These are phyloP conservation scores for Pleurotus sapidus DNA, from an alignment of 768 basidiomycete species.

Conservation along the genomic window DNA sequence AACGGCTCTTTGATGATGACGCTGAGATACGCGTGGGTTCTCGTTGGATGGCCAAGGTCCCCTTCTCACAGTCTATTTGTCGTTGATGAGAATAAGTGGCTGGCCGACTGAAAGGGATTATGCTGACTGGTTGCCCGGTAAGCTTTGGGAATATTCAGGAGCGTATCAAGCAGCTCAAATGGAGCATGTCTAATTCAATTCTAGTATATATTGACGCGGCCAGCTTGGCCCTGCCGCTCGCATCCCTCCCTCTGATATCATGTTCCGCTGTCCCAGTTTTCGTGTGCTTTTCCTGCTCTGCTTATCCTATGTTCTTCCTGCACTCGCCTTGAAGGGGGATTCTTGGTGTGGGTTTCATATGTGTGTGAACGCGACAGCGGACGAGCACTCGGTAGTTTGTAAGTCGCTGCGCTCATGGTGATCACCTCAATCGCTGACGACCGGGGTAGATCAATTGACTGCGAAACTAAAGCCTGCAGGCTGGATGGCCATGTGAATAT, in stretches of 20 bases:
- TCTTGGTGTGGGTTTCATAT: slow-evolving; percentile 39
- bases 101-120: not conserved
- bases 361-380: slow-evolving; percentile 47
- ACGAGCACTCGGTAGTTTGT: slow-evolving; percentile 43
- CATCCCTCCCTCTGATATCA: not conserved
- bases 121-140: not conserved
- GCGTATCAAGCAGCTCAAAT: slow-evolving; percentile 2
- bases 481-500: slow-evolving; percentile 51
- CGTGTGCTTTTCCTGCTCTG: not conserved
- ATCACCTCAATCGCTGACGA: not conserved
- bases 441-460: slow-evolving; percentile 41
- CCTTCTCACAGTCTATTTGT: slow-evolving; percentile 3
- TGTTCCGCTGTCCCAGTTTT: slow-evolving; percentile 1
- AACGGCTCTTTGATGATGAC: not conserved
- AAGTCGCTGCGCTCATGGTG: slow-evolving; percentile 4
- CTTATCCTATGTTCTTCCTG: slow-evolving; percentile 13
- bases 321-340: slow-evolving; percentile 36
- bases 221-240: not conserved
- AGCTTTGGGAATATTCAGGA: not conserved
- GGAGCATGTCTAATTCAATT: slow-evolving; percentile 1
- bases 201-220: not conserved
- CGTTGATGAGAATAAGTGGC: not conserved
- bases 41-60: slow-evolving; percentile 19
- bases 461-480: slow-evolving; percentile 35
- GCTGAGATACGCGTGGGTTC: slow-evolving; percentile 10